Conservation (phyloP, 129 eudicot genomes). For the Tagetes erecta region DNA sequence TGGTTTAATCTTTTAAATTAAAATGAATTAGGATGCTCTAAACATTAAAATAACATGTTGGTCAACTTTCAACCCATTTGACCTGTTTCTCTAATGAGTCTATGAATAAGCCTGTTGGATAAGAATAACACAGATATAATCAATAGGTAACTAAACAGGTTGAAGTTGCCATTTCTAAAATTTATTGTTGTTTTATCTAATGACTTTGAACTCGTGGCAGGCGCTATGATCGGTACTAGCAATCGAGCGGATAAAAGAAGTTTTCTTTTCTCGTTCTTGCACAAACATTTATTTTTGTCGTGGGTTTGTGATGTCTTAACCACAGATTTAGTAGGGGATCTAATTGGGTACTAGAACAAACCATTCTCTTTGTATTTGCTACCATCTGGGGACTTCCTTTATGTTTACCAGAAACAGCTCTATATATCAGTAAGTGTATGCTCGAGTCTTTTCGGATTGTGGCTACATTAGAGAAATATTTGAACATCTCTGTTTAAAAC, state of each 20-base stretch:
- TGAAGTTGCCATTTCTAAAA: neutral
- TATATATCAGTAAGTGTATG: neutral
- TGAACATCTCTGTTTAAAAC: neutral
- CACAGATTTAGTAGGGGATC: slow-evolving; percentile 1
- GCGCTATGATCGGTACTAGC: slow-evolving; percentile 35
- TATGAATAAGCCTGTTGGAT: neutral
- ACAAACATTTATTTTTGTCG: neutral
- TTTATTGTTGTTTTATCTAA: neutral
- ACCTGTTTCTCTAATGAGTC: neutral
- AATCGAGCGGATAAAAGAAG: slow-evolving; percentile 18
- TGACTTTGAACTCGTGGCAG: slow-evolving; percentile 14
- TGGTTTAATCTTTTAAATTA: neutral
- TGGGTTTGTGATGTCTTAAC: slow-evolving; percentile 17
- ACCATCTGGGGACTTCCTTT: neutral
- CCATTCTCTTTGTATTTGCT: slow-evolving; percentile 6
- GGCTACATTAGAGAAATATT: neutral
- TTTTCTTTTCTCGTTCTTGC: neutral
- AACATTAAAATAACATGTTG: neutral
- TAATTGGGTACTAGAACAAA: slow-evolving; percentile 2
- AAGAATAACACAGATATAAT: neutral
- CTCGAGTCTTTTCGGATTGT: neutral
- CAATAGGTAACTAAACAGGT: neutral
- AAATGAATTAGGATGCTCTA: neutral
- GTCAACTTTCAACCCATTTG: neutral
- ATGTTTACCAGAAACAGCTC: slow-evolving; percentile 8